Evolutionary conservation across 768 basidiomycete species (phyloP).

Genomic region (Podaxis rugospora): DNA sequence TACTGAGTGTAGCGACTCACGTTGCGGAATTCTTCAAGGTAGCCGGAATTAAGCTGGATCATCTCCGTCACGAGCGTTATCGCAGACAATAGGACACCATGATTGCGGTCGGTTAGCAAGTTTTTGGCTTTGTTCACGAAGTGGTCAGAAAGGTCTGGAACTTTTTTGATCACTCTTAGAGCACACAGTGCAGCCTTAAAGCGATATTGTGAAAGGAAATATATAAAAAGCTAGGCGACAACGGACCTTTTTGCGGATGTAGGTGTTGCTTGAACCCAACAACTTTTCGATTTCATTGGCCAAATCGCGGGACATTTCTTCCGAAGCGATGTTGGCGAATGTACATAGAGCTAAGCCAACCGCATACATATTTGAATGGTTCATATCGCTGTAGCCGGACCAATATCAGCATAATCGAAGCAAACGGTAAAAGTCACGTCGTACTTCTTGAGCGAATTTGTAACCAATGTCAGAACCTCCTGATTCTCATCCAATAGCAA

Average conservation of each 20-base stretch:
- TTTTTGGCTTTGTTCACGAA: slow-evolving; percentile 86
- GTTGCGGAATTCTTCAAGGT: slow-evolving; percentile 85
- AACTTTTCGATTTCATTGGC: slow-evolving; percentile 98
- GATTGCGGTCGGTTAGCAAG: slow-evolving; percentile 92
- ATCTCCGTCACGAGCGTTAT: slow-evolving; percentile 95
- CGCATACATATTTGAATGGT: slow-evolving; percentile 98
- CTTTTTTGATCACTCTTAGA: slow-evolving; percentile 89
- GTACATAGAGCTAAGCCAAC: slow-evolving; percentile 97
- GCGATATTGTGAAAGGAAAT: slow-evolving; percentile 8
- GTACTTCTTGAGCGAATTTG: slow-evolving; percentile 98
- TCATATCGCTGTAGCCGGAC: slow-evolving; percentile 80
- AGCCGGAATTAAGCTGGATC: slow-evolving; percentile 72
- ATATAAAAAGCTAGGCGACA: neutral
- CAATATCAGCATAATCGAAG: slow-evolving; percentile 11
- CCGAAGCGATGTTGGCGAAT: slow-evolving; percentile 97
- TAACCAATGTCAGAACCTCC: slow-evolving; percentile 95
- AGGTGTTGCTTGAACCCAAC: slow-evolving; percentile 94
- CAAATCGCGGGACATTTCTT: slow-evolving; percentile 99
- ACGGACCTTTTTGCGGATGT: slow-evolving; percentile 95
- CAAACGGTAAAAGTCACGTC: slow-evolving; percentile 16
- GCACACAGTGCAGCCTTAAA: slow-evolving; percentile 91
- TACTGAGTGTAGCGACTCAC: slow-evolving; percentile 37
- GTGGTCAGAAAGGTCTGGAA: slow-evolving; percentile 93
- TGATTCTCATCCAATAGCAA: slow-evolving; percentile 95
- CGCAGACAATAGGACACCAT: slow-evolving; percentile 91